A percentile compares a stretch with the other conserved stretches of the same genome.
These are phyloP conservation scores for Coemansia sp. DNA, from an alignment of 192 early-diverging fungal genomes.

Conservation along the genomic window DNA sequence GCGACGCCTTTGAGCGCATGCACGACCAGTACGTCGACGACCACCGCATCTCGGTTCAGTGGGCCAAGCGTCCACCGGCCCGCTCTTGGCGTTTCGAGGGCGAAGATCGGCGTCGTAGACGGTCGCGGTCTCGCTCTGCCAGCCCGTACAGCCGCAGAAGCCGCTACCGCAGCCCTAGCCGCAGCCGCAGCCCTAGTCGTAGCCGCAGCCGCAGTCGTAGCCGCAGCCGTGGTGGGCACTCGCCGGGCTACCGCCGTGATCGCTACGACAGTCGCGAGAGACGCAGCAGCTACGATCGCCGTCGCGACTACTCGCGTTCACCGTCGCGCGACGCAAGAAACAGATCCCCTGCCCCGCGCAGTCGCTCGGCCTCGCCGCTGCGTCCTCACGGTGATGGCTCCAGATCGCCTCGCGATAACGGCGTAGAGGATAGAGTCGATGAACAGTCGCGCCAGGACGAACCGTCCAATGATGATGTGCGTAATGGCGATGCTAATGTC, in stretches of 20 bases:
- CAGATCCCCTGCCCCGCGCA: slow-evolving; percentile 8
- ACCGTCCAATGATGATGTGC: neutral
- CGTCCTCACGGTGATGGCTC: slow-evolving; percentile 10
- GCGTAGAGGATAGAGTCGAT: neutral
- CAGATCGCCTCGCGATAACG: slow-evolving; percentile 3
- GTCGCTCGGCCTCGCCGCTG: slow-evolving; percentile 19
- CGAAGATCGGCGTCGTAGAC: slow-evolving; percentile 42
- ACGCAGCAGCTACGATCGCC: slow-evolving; percentile 5
- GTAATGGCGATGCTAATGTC: neutral
- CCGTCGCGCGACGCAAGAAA: slow-evolving; percentile 16
- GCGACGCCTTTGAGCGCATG: slow-evolving; percentile 92
- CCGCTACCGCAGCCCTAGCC: slow-evolving; percentile 19
- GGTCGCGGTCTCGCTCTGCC: slow-evolving; percentile 47
- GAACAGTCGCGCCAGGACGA: neutral
- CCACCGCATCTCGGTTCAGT: slow-evolving; percentile 79
- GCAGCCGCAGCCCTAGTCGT: slow-evolving; percentile 22
- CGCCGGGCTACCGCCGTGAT: slow-evolving; percentile 1
- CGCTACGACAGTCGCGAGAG: slow-evolving; percentile 11
- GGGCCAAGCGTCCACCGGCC: slow-evolving; percentile 83
- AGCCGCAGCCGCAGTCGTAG: slow-evolving; percentile 16
- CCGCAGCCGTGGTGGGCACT: slow-evolving; percentile 1
- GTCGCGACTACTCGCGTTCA: slow-evolving; percentile 24
- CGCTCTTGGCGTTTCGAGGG: slow-evolving; percentile 77
- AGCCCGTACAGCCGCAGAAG: slow-evolving; percentile 13
- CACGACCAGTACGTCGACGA: slow-evolving; percentile 80